Evolutionary conservation across 2,329 filamentous ascomycete species (phyloP).

Genomic region (Colletotrichum sp.): DNA sequence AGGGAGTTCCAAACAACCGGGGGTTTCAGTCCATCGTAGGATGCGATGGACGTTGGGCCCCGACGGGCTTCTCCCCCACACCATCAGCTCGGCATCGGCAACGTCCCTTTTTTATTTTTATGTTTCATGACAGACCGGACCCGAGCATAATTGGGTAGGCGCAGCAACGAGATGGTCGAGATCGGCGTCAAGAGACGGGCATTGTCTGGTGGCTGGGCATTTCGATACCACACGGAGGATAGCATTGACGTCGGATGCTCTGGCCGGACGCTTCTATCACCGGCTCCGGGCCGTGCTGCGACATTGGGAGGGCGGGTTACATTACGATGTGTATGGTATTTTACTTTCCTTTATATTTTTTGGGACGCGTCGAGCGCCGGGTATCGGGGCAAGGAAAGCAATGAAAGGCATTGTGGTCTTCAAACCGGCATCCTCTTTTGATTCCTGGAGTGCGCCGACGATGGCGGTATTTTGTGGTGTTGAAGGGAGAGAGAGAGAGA

Average conservation of each 20-base stretch:
- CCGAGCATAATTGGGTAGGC: conserved; percentile 52
- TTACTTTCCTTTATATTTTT: background rate
- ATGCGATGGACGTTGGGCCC: background rate
- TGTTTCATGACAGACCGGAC: conserved; percentile 12
- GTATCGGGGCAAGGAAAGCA: background rate
- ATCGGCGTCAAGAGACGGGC: conserved; percentile 36
- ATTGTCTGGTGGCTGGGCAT: conserved; percentile 19
- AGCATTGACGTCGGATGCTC: conserved; percentile 18
- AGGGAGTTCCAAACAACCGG: background rate
- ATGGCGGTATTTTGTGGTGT: background rate
- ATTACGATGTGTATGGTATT: conserved; percentile 20
- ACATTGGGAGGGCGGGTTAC: conserved; percentile 8
- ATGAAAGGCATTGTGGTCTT: conserved; percentile 14
- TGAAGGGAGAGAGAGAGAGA: background rate
- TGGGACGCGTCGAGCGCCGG: background rate
- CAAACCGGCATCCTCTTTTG: background rate
- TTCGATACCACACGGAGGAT: conserved; percentile 23
- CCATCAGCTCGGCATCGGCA: background rate
- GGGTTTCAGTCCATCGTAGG: background rate
- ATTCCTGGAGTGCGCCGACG: background rate
- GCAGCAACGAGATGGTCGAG: conserved; percentile 56
- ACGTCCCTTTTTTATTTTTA: background rate
- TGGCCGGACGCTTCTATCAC: conserved; percentile 11
- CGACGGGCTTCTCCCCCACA: background rate
- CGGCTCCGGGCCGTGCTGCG: conserved; percentile 17